Evolutionary conservation across 2,329 filamentous ascomycete genomes (phyloP), one percentile per base, ranked within the genome.

Genomic region (Fusarium coffeatum): DNA sequence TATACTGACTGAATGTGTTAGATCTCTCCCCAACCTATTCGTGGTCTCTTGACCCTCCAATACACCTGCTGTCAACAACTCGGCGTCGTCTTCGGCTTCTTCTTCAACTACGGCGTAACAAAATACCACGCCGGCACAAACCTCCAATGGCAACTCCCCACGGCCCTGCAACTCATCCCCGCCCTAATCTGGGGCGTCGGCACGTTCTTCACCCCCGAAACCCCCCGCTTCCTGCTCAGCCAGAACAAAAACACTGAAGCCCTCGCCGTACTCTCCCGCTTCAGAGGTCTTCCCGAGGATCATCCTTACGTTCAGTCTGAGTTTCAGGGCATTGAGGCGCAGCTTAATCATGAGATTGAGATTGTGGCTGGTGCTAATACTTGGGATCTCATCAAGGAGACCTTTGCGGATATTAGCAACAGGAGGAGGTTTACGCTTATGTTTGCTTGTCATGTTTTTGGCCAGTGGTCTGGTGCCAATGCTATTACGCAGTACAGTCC

Each of bases 51-150:
- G 5, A 79, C 75, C 0, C 67, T 79, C 0, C 77, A 79, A 22
- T 79, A 79, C 32, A 76, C 76, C 1, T 78, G 76, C 59, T 79
- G 76, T 10, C 76, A 79, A 16, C 77, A 79, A 22, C 75, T 79
- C 10, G 72, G 76, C 6, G 76, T 78, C 9, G 76, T 78, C 5
- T 76, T 78, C n/a, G 76, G 76, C 2, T 78, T 80, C 50, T 80
- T 80, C 51, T 66, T 78, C 40, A 80, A 80, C 54, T 80, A 81
- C 43, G 75, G 78, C 4, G 72, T 78, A 13, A 77, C 80, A 4
- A 73, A 77, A 20, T 66, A 75, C 15, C 71, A 76, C 32, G 60
- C 72, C 3, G 67, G 65, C 0, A 68, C 59, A 2, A 54, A 76
- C 23, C 51, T 74, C 0, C 76, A 78, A 53, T 77, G 76, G 75